These are phyloP conservation scores for Melampsora americana DNA, from an alignment of 1,284 basidiomycete genomes.

Conservation along the genomic window DNA sequence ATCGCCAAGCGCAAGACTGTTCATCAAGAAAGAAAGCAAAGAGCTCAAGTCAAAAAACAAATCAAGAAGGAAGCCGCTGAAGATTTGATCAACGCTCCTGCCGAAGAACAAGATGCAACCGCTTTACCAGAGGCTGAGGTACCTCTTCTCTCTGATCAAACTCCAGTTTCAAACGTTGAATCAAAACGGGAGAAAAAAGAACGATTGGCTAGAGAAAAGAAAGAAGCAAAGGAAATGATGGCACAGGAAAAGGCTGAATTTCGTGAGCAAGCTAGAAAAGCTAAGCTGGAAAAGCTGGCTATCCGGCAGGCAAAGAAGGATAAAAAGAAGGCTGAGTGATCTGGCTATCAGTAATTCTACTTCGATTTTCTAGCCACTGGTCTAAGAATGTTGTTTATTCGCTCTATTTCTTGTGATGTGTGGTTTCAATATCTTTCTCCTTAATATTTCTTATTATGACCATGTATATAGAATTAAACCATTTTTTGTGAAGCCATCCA, in stretches of 20 bases:
- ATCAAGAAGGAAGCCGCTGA: conserved; percentile 29
- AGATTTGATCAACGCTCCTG: neutral
- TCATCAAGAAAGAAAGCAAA: conserved; percentile 24
- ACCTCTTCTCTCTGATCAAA: neutral
- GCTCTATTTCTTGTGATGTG: no score
- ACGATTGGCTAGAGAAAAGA: neutral
- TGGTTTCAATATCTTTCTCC: no score
- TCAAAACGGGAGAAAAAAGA: neutral
- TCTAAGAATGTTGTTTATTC: no score
- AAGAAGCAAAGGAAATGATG: neutral
- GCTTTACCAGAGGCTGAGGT: neutral
- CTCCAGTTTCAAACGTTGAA: neutral
- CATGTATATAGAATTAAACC: no score
- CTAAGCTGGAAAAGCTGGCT: neutral
- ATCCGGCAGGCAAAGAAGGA: neutral
- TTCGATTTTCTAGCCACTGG: no score
- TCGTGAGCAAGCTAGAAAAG: neutral
- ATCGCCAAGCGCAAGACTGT: conserved; percentile 11
- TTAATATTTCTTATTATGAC: no score
- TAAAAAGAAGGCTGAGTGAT: conserved; percentile 1
- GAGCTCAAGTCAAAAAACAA: conserved; percentile 20
- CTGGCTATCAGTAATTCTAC: no score
- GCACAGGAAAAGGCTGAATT: neutral
- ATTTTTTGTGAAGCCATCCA: no score
- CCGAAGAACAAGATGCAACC: neutral